Conservation (phyloP, 768 basidiomycete genomes). For the Rhodosporidiobolus sp. region DNA sequence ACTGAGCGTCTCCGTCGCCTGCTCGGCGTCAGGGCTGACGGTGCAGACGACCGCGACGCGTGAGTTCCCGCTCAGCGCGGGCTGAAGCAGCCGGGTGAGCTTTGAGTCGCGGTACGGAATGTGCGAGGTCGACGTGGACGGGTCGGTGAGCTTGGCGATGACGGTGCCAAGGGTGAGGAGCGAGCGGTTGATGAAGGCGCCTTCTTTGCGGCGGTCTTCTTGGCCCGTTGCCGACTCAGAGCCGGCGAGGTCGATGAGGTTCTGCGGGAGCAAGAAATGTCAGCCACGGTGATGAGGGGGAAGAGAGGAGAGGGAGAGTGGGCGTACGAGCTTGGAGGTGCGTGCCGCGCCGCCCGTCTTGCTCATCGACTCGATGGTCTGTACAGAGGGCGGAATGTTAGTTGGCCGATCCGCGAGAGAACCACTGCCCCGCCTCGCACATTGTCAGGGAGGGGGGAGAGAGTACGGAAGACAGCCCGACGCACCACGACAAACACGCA, state of each 20-base stretch:
- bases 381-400: neutral
- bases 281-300: neutral
- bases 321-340: conserved; percentile 56
- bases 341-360: conserved; percentile 63
- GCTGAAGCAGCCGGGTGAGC: conserved; percentile 72
- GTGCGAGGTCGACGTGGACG: conserved; percentile 63
- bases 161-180: conserved; percentile 88
- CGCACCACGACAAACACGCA: conserved; percentile 84
- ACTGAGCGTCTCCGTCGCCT: conserved; percentile 77
- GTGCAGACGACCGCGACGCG: conserved; percentile 95
- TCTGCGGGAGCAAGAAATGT: conserved; percentile 53
- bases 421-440: neutral
- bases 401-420: neutral
- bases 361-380: conserved; percentile 37
- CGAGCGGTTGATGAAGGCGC: conserved; percentile 82
- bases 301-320: conserved; percentile 5
- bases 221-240: conserved; percentile 94
- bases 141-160: conserved; percentile 86
- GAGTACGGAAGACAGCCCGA: neutral
- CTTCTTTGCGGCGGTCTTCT: conserved; percentile 92
- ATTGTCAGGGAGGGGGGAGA: neutral
- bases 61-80: conserved; percentile 90
- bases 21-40: conserved; percentile 76
- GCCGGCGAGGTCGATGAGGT: conserved; percentile 91
- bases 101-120: conserved; percentile 95